Evolutionary conservation across 768 basidiomycete species (phyloP).

Genomic region (Mycena metata): DNA sequence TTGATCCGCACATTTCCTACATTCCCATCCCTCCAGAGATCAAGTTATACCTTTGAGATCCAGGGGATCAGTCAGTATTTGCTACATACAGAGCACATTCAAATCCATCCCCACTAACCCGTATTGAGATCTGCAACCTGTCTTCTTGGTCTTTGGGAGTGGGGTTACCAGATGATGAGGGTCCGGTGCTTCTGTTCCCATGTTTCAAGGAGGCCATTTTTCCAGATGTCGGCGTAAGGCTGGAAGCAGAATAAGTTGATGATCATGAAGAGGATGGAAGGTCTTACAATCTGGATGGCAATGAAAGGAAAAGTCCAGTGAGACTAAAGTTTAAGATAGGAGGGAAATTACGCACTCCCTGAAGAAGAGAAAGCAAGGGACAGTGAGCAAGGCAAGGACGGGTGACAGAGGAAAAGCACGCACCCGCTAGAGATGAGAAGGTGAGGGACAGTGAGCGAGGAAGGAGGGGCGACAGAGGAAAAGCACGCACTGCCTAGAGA

Average conservation of each 20-base stretch:
- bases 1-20: background rate
- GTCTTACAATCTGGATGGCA: too few relatives aligned
- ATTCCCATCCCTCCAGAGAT: background rate
- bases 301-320: too few relatives aligned
- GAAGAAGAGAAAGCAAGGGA: too few relatives aligned
- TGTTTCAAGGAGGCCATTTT: slow-evolving; percentile 4
- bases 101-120: slow-evolving; percentile 2
- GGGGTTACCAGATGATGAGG: background rate
- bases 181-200: background rate
- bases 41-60: background rate
- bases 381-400: too few relatives aligned
- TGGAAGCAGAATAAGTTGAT: slow-evolving; percentile 7
- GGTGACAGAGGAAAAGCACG: too few relatives aligned
- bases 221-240: slow-evolving; percentile 8
- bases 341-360: too few relatives aligned
- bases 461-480: too few relatives aligned
- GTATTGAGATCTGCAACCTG: background rate
- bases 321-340: too few relatives aligned
- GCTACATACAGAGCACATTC: too few relatives aligned
- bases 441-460: too few relatives aligned
- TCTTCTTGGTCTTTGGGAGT: background rate
- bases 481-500: too few relatives aligned
- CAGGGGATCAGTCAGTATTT: background rate
- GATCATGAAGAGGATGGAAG: slow-evolving; percentile 5
- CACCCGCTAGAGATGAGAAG: too few relatives aligned